Percentiles rank a stretch among this genome's conserved stretches.
Evolutionary conservation across 176 grass and related monocot species (phyloP).

Genomic region (Chrysopogon serrulatus): DNA sequence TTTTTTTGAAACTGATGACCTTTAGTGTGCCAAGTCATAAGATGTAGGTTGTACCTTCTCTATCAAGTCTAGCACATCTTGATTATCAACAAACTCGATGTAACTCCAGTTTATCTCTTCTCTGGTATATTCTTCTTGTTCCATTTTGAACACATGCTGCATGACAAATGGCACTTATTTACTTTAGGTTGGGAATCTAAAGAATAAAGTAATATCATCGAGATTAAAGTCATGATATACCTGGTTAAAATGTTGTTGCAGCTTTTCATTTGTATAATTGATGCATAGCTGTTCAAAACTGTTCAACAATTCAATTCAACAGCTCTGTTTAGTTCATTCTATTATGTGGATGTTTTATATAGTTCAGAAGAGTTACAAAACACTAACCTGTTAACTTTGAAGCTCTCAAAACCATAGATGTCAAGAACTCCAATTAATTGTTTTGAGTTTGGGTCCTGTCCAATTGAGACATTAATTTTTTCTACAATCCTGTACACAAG

Average conservation of each 20-base stretch:
- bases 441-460: constrained; percentile 96
- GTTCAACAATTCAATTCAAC: constrained; percentile 27
- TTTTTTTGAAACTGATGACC: neutral
- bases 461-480: constrained; percentile 99
- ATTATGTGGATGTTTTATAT: neutral
- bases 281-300: constrained; percentile 98
- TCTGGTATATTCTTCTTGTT: constrained; percentile 97
- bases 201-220: neutral
- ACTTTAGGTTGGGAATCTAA: constrained; percentile 18
- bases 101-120: constrained; percentile 99
- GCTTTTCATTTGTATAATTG: constrained; percentile 99
- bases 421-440: constrained; percentile 99
- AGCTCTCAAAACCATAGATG: constrained; percentile 99
- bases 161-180: constrained; percentile 33
- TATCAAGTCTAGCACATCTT: constrained; percentile 97
- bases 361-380: constrained; percentile 11
- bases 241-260: constrained; percentile 99
- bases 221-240: constrained; percentile 35
- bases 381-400: constrained; percentile 94
- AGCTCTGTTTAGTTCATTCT: constrained; percentile 10
- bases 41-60: constrained; percentile 74
- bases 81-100: constrained; percentile 99
- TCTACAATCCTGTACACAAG: constrained; percentile 83
- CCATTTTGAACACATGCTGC: constrained; percentile 99
- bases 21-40: neutral